Evolutionary conservation across 495 filamentous ascomycete genomes (phyloP), one percentile per base, ranked within the genome.

Genomic region (Tuber calosporum): DNA sequence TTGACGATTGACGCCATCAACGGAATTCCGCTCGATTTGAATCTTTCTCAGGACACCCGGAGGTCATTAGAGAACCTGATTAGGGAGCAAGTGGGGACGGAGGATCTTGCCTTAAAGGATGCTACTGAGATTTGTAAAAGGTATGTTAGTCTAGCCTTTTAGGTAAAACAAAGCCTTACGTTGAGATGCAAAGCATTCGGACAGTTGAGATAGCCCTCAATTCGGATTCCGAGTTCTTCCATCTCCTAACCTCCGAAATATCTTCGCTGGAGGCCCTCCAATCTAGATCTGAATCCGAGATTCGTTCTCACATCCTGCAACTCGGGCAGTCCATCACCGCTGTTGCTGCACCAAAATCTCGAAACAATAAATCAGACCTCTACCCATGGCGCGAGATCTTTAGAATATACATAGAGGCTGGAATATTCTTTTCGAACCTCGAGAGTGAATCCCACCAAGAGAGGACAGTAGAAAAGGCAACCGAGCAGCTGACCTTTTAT

Each of bases 331-430:
- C 86, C 22, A 82, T 93, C 30, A 81, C 86, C n/a, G 82, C 82
- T 37, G 84, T 90, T 5, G 86, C 90, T 5, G 84, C 85, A 74
- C 91, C 91, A 17, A 84, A 83, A 43, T 84, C 84, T 19, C 70
- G 79, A 39, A 82, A 83, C 72, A 70, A 48, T 39, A 90, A 86
- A 75, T 87, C 86, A n/a, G 90, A 93, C 77, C 81, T 93, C 37
- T 87, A 88, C 70, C 84, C 85, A 39, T 93, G 91, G 91, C 88
- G 91, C 62, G 86, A 88, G 73, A 88, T 93, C 66, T 92, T 93
- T 76, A 86, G 89, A 62, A 79, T 91, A 1, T 93, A 93, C 75
- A 81, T 90, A 37, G 87, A 92, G 43, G 87, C 86, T 9, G 83
- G 87, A n/a, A 84, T 93, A 13, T 93, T 93, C 83, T 93, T 93